Evolutionary conservation across 75 land plant genomes (phyloP).

Genomic region (Chamaecyparis obtusa): DNA sequence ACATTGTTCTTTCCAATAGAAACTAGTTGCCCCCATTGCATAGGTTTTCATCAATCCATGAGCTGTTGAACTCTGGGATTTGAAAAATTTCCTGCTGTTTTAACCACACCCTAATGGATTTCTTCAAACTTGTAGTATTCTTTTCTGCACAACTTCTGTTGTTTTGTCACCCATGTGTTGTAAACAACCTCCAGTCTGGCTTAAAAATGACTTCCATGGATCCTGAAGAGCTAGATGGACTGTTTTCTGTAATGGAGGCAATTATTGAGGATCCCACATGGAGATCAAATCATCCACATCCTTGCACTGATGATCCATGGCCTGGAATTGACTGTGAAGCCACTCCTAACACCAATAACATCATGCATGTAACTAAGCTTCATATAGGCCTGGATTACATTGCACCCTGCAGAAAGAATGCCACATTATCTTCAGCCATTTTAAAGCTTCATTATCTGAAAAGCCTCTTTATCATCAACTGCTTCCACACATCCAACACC

Average conservation of each 20-base stretch:
- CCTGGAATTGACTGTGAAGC: constrained; percentile 53
- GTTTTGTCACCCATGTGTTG: background rate
- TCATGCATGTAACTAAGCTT: constrained; percentile 53
- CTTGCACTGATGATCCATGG: constrained; percentile 57
- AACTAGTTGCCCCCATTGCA: background rate
- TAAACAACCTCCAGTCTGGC: background rate
- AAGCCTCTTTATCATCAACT: constrained; percentile 57
- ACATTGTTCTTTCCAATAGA: background rate
- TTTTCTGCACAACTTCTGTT: background rate
- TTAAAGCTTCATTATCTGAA: constrained; percentile 41
- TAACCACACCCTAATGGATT: background rate
- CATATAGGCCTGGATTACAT: constrained; percentile 43
- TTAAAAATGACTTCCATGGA: constrained; percentile 31
- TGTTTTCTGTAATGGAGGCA: constrained; percentile 47
- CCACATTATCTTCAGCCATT: constrained; percentile 38
- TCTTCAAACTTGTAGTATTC: background rate
- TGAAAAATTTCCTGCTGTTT: background rate
- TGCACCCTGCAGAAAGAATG: constrained; percentile 37
- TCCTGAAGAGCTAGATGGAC: constrained; percentile 40
- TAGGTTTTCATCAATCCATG: background rate
- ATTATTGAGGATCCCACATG: constrained; percentile 47
- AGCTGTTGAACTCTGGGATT: background rate
- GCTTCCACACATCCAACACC: constrained; percentile 31
- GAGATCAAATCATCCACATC: constrained; percentile 38
- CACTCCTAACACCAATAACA: constrained; percentile 3